Conservation (phyloP, 306 rosid genomes). For the Sophora flavescens region DNA sequence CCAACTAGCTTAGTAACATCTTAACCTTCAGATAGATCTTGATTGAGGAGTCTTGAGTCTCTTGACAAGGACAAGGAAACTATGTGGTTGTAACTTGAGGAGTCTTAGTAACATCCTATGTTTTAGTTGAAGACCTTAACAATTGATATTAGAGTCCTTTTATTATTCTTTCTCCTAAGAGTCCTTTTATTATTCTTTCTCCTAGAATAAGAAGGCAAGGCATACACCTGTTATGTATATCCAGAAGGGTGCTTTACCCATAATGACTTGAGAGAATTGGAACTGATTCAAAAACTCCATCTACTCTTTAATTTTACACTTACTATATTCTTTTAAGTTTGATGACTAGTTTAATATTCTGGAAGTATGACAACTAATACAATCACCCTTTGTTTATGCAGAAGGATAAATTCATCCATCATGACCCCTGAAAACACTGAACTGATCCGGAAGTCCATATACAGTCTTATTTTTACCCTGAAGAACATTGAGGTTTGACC, state of each 20-base stretch:
- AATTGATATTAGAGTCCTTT: background rate
- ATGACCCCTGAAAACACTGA: slow-evolving; percentile 85
- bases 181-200: slow-evolving; percentile 17
- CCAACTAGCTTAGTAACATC: slow-evolving; percentile 30
- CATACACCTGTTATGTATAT: background rate
- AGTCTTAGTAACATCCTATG: no score
- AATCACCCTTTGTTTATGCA: slow-evolving; percentile 45
- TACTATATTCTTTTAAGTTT: background rate
- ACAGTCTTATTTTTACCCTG: slow-evolving; percentile 74
- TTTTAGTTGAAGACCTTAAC: background rate
- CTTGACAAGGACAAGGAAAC: no score
- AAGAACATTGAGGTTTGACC: slow-evolving; percentile 80
- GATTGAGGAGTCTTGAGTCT: no score
- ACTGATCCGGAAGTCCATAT: slow-evolving; percentile 75
- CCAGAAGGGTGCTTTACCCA: slow-evolving; percentile 13
- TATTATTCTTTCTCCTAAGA: no score
- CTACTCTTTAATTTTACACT: slow-evolving; percentile 3
- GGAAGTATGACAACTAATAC: slow-evolving; percentile 21
- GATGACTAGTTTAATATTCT: background rate
- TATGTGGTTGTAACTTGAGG: no score
- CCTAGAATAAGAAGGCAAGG: background rate
- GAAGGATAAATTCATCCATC: slow-evolving; percentile 70
- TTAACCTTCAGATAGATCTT: no score
- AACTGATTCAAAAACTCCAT: slow-evolving; percentile 8
- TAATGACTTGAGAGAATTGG: background rate